Evolutionary conservation across 2,329 filamentous ascomycete genomes (phyloP).

Genomic region (Lomentospora prolificans): DNA sequence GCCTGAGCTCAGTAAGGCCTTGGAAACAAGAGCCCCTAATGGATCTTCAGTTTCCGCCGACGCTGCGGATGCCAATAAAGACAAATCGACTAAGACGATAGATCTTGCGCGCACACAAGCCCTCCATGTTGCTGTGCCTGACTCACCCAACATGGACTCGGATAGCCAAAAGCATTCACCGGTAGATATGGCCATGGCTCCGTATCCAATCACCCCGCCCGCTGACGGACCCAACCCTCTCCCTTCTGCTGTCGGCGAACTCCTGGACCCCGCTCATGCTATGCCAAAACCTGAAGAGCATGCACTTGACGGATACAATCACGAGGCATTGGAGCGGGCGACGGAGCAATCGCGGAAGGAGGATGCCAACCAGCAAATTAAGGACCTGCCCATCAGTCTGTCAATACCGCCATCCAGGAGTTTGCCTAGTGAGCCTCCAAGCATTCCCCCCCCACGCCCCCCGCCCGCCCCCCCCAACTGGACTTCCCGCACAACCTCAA

Average conservation of each 20-base stretch:
- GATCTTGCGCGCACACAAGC: neutral
- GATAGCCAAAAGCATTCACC: conserved; percentile 46
- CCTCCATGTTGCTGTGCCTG: conserved; percentile 18
- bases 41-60: neutral
- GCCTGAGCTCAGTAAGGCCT: conserved; percentile 12
- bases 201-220: conserved; percentile 56
- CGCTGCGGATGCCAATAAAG: neutral
- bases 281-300: conserved; percentile 55
- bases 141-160: conserved; percentile 40
- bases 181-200: conserved; percentile 48
- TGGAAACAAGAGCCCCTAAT: neutral
- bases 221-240: conserved; percentile 35
- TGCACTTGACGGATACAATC: conserved; percentile 45
- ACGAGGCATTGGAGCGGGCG: conserved; percentile 38
- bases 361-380: conserved; percentile 29
- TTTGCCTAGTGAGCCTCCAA: conserved; percentile 41
- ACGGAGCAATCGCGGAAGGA: conserved; percentile 35
- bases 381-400: conserved; percentile 40
- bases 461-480: conserved; percentile 28
- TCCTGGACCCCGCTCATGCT: conserved; percentile 45
- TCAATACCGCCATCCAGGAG: conserved; percentile 47
- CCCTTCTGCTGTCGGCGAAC: conserved; percentile 35
- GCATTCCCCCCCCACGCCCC: conserved; percentile 40
- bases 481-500: conserved; percentile 27
- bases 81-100: neutral